A percentile compares a stretch with the other conserved stretches of the same genome.
Evolutionary conservation across 805 yeast species (phyloP).

Genomic region (Saccharomycopsis fermentans): DNA sequence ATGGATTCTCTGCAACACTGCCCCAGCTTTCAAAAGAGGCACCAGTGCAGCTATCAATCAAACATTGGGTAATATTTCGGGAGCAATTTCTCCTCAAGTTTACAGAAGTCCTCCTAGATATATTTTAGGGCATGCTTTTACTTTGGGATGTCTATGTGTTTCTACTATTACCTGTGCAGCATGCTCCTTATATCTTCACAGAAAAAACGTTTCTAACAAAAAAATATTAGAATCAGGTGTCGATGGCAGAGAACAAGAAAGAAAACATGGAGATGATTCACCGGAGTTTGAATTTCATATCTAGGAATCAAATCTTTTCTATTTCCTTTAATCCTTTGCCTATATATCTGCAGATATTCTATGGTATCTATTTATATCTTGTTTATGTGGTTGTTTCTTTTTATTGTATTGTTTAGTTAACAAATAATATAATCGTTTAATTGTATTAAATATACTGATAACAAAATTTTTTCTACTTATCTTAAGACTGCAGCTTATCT

Average conservation of each 20-base stretch:
- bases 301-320: not conserved
- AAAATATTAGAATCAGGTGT: slow-evolving; percentile 1
- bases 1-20: slow-evolving; percentile 35
- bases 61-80: slow-evolving; percentile 36
- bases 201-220: not conserved
- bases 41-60: slow-evolving; percentile 35
- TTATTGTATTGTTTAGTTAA: not conserved
- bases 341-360: not conserved
- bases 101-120: slow-evolving; percentile 31
- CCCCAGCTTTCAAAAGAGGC: slow-evolving; percentile 34
- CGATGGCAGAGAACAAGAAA: slow-evolving; percentile 6
- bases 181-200: not conserved
- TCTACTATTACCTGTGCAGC: slow-evolving; percentile 1
- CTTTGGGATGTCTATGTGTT: slow-evolving; percentile 25
- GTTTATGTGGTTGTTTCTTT: not conserved
- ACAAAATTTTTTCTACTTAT: not conserved
- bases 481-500: not conserved
- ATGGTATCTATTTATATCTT: not conserved
- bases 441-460: not conserved
- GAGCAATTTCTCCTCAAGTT: slow-evolving; percentile 36
- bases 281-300: slow-evolving; percentile 1
- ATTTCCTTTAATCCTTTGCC: not conserved
- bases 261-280: slow-evolving; percentile 2
- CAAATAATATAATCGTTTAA: too few species aligned
- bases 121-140: slow-evolving; percentile 31